phyloP scores from a whole-genome alignment of 176 grass and related monocot genomes.

The Carex parvula region DNA sequence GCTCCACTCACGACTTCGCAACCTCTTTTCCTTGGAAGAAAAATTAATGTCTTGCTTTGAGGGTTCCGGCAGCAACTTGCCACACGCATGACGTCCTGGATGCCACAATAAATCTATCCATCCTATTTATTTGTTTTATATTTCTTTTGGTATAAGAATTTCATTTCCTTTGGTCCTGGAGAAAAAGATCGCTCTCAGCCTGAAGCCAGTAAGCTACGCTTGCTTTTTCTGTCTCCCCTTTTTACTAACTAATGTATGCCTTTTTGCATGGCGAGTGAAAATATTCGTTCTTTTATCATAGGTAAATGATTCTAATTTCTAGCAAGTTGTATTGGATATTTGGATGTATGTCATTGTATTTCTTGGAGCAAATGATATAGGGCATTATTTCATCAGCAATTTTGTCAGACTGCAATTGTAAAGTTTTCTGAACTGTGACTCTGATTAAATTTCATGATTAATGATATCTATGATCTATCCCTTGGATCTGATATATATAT shows the following conservation, averaged over 20 bases:
- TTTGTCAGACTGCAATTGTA: background rate
- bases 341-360: background rate
- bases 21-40: too few species aligned
- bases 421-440: background rate
- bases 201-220: background rate
- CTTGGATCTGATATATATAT: background rate
- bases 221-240: background rate
- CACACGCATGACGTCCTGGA: background rate
- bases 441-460: conserved; percentile 9
- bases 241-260: background rate
- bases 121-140: background rate
- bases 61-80: background rate
- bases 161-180: background rate
- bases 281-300: background rate
- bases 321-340: background rate
- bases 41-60: too few species aligned
- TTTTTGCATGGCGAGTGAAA: background rate
- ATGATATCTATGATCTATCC: background rate
- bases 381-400: background rate
- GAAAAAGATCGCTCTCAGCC: background rate
- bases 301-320: conserved; percentile 8
- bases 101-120: background rate
- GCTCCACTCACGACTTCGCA: too few species aligned
- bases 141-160: background rate
- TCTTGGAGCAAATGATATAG: background rate